Conservation (phyloP, 1,284 basidiomycete genomes). For the Ustilago loliicola region DNA sequence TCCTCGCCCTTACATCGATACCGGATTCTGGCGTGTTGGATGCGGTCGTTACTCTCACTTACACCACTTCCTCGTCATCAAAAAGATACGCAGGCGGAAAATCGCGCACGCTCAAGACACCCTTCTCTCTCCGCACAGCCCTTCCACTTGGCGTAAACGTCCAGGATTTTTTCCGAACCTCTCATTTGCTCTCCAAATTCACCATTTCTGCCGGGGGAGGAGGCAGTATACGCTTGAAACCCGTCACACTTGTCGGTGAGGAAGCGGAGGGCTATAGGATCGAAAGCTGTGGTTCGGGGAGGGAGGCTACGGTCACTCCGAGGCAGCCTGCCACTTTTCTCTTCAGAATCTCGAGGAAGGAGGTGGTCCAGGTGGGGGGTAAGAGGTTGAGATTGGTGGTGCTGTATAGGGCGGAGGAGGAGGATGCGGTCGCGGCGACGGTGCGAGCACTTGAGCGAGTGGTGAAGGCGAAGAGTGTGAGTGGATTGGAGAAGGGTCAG, state of each 20-base stretch:
- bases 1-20: constrained; percentile 35
- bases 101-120: constrained; percentile 25
- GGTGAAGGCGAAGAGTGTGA: background rate
- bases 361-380: background rate
- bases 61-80: constrained; percentile 14
- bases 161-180: constrained; percentile 67
- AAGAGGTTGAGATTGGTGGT: constrained; percentile 47
- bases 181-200: constrained; percentile 60
- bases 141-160: constrained; percentile 68
- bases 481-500: constrained; percentile 8
- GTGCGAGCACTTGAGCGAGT: constrained; percentile 1
- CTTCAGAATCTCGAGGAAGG: constrained; percentile 46
- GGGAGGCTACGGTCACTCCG: constrained; percentile 50
- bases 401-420: constrained; percentile 51
- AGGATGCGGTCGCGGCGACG: constrained; percentile 42
- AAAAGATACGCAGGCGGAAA: constrained; percentile 21
- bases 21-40: constrained; percentile 38
- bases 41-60: constrained; percentile 33
- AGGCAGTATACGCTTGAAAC: constrained; percentile 41
- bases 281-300: constrained; percentile 1
- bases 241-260: constrained; percentile 35
- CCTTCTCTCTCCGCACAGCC: constrained; percentile 35
- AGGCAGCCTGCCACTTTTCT: constrained; percentile 60
- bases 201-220: constrained; percentile 53
- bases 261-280: constrained; percentile 18